Base-by-base conservation (phyloP, 1,139 yeast genomes). In the Candida neerlandica region DNA sequence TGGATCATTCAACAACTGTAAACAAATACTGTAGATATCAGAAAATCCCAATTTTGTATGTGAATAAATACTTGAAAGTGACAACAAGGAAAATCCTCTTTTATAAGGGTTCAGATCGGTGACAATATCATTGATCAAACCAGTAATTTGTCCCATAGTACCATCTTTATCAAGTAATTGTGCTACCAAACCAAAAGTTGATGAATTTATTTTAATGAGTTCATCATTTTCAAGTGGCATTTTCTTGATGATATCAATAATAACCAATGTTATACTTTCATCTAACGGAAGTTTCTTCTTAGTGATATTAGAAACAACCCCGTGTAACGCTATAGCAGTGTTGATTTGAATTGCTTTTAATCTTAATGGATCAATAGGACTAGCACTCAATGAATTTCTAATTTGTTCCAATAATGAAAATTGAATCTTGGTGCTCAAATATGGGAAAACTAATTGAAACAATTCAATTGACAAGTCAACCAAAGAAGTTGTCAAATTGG, bases 361-460 rank as follows among this genome's bases (percentile, higher is more conserved):
- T 46, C 81, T 59, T 30, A 70, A 56, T 0, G 71, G 70, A 47
- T 71, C 75, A 16, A 63, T 54, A 1, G 62, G 51, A 33, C 61
- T 60, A 1, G 73, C 60, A 2, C 69, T 66, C 15, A 73, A 55
- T 6, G 85, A 80, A 2, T 84, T 73, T 57, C 92, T 77, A 54
- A 94, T 70, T 52, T 86, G 91, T 57, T 92, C 98, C 43, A 94
- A 67, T 34, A 94, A 75, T 1, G 97, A 90, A 50, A 87, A 85
- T 61, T 94, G 97, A 49, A 94, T 87, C 55, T 90, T 89, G 9
- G 82, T 67, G n/a, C 92, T 82, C 58, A 94, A 78, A 52, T 78
- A 74, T 0, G 96, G 90, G 57, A 94, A 87, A 0, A 87, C 77
- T 7, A 79, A 62, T 10, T 88, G 84, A 60, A 91, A 89, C 4